Conservation (phyloP, 768 basidiomycete genomes). For the Agrocybe pediades region DNA sequence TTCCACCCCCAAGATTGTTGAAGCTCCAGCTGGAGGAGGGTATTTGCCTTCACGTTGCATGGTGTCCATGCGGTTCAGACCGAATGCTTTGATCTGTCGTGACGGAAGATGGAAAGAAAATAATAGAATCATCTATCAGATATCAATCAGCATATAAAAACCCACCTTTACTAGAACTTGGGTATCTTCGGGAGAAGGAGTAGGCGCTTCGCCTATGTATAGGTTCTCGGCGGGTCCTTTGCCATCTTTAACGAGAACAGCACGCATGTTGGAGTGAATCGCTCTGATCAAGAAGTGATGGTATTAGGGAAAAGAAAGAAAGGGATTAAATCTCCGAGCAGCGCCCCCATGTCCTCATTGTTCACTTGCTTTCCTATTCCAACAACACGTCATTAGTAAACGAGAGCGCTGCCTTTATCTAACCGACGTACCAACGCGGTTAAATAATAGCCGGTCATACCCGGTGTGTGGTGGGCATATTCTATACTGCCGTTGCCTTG, state of each 20-base stretch:
- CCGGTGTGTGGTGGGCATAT: no score
- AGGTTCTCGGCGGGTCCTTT: constrained; percentile 78
- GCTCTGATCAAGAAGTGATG: background rate
- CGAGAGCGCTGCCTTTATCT: background rate
- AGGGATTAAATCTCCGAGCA: background rate
- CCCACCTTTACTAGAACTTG: constrained; percentile 85
- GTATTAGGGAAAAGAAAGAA: background rate
- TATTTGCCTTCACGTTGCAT: constrained; percentile 72
- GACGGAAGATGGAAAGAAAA: background rate
- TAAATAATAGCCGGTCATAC: background rate
- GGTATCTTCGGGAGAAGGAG: constrained; percentile 54
- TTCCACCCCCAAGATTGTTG: constrained; percentile 82
- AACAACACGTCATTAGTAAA: background rate
- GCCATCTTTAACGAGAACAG: constrained; percentile 75
- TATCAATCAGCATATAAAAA: background rate
- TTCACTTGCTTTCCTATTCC: background rate
- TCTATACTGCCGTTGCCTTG: no score
- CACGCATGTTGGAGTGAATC: constrained; percentile 55
- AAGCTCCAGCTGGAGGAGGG: constrained; percentile 75
- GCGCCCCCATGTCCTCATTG: background rate
- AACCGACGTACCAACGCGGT: background rate
- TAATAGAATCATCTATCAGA: background rate
- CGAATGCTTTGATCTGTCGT: constrained; percentile 74
- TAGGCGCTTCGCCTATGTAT: constrained; percentile 71
- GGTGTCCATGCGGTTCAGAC: constrained; percentile 90